Evolutionary conservation across 768 basidiomycete species (phyloP), one percentile per base, ranked within the genome.

Genomic region (Scleroderma citrinum): DNA sequence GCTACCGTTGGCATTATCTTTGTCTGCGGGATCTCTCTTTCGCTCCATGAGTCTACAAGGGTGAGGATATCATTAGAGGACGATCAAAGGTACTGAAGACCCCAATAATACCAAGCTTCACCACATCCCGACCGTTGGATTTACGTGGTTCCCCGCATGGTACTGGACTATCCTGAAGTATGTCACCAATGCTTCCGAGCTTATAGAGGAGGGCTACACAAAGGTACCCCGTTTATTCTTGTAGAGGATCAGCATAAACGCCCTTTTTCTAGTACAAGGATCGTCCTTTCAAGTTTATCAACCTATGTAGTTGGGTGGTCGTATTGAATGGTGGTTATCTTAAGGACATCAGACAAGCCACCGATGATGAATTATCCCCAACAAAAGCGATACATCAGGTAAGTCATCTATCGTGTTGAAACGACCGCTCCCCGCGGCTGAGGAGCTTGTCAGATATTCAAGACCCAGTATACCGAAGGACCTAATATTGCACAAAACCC

Each of bases 341-440:
- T 5, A 54, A 74, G 32, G 68, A 76, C 2, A 75, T 77, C 35
- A 16, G 76, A 8, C 71, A 60, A 39, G 69, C 72, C 6, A 53
- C 70, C 0, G 71, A 74, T 14, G 67, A 69, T 21, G 52, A 55
- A 7, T 55, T 78, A 21, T 75, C 74, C 7, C 57, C 71, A 14
- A 1, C n/a, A 0, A 68, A 62, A 30, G 63, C 63, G 0, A 26
- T 50, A 1, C 53, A 51, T 4, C 69, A 76, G 11, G 78, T 72
- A 44, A 23, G 64, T 30, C 21, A 40, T 24, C 19, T 40, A n/a
- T 40, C 39, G 6, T 10, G 5, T 14, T 14, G 21, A 40, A 40
- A 32, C 13, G 7, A 13, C 11, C 11, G 21, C 13, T 40, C 14
- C 19, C 23, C 10, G 7, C 3, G 13, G n/a, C n/a, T n/a, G n/a